Evolutionary conservation across 148 eudicot genomes (phyloP).

Genomic region (Arbutus unedo): DNA sequence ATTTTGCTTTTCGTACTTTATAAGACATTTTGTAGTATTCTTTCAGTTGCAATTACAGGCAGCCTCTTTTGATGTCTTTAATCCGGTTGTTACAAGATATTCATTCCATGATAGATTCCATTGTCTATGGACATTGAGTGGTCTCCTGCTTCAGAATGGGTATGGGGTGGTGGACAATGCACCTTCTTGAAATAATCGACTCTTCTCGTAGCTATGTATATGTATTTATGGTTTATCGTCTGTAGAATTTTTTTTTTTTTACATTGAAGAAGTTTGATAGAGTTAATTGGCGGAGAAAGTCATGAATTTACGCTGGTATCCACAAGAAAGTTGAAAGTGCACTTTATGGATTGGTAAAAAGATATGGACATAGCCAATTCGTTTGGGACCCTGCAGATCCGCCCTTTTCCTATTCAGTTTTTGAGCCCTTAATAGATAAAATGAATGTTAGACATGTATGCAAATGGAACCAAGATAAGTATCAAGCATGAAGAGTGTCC

Average conservation of each 20-base stretch:
- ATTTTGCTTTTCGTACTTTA: not conserved
- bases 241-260: not conserved
- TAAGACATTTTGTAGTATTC: not conserved
- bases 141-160: slow-evolving; percentile 4
- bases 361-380: not conserved
- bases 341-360: not conserved
- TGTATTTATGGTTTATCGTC: not conserved
- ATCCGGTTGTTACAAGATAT: not conserved
- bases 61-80: not conserved
- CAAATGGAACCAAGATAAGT: not conserved
- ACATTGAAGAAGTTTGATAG: not conserved
- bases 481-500: not conserved
- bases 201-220: not conserved
- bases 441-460: not conserved
- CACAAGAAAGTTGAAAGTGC: not conserved
- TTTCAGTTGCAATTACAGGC: not conserved
- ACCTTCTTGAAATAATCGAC: not conserved
- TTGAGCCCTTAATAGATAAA: not conserved
- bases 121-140: not conserved
- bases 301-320: not conserved
- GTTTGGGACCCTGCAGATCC: not conserved
- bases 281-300: not conserved
- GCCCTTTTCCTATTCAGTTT: not conserved
- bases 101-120: not conserved
- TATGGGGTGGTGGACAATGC: not conserved